Conservation (phyloP, 306 rosid species). For the Citrullus amarus region DNA sequence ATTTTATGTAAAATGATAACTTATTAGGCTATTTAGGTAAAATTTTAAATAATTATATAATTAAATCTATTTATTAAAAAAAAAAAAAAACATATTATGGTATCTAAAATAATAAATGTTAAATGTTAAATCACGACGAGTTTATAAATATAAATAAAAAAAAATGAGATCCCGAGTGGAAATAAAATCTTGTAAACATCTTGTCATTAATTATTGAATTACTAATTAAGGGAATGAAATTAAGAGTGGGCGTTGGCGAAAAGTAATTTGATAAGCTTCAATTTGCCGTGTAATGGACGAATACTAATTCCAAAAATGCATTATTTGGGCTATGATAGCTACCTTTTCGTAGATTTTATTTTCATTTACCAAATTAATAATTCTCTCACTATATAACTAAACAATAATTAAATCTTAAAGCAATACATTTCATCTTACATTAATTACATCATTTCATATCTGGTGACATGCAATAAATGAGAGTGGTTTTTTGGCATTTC, state of each 20-base stretch:
- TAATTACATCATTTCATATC: background rate
- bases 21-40: no score
- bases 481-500: no score
- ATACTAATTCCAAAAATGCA: no score
- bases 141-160: background rate
- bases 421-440: background rate
- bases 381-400: background rate
- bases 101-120: background rate
- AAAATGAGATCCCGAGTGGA: background rate
- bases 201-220: slow-evolving; percentile 2
- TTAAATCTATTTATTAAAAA: no score
- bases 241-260: no score
- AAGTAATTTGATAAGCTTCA: no score
- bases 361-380: background rate
- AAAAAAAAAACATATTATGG: no score
- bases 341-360: background rate
- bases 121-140: background rate
- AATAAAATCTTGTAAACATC: background rate
- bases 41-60: no score
- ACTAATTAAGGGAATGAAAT: background rate
- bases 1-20: no score
- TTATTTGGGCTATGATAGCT: background rate
- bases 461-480: background rate
- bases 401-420: background rate
- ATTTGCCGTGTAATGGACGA: no score